Evolutionary conservation across 495 filamentous ascomycete species (phyloP).

Genomic region (Penicillium pancosmium): DNA sequence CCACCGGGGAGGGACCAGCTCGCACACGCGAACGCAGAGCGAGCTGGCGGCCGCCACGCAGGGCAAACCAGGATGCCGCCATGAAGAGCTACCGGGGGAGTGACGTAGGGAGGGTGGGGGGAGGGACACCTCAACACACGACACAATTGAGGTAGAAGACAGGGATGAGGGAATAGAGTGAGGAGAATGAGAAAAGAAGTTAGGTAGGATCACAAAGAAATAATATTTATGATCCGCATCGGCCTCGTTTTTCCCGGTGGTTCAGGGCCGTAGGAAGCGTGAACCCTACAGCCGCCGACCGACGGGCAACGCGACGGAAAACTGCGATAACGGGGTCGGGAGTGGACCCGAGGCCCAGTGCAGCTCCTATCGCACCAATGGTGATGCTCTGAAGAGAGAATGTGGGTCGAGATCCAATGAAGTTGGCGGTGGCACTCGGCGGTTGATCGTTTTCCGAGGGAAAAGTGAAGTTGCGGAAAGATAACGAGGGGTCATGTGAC

Average conservation of each 20-base stretch:
- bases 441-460: slow-evolving; percentile 1
- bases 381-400: background rate
- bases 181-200: slow-evolving; percentile 36
- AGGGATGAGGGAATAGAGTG: slow-evolving; percentile 13
- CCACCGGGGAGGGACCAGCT: slow-evolving; percentile 30
- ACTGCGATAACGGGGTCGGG: slow-evolving; percentile 1
- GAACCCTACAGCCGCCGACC: background rate
- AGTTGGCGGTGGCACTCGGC: background rate
- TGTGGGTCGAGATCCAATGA: slow-evolving; percentile 1
- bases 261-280: slow-evolving; percentile 6
- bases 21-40: slow-evolving; percentile 41
- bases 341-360: background rate
- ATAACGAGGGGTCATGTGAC: background rate
- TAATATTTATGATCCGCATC: slow-evolving; percentile 16
- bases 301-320: slow-evolving; percentile 8
- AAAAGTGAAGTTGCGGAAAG: background rate
- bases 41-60: slow-evolving; percentile 47
- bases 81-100: slow-evolving; percentile 27
- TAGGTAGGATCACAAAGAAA: slow-evolving; percentile 24
- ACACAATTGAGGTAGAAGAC: slow-evolving; percentile 16
- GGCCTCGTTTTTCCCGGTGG: background rate
- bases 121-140: slow-evolving; percentile 20
- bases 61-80: slow-evolving; percentile 48
- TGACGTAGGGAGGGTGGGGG: slow-evolving; percentile 18
- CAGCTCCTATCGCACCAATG: slow-evolving; percentile 3